Base-by-base conservation (phyloP, 2,329 filamentous ascomycete species). In the Fusarium hostae region DNA sequence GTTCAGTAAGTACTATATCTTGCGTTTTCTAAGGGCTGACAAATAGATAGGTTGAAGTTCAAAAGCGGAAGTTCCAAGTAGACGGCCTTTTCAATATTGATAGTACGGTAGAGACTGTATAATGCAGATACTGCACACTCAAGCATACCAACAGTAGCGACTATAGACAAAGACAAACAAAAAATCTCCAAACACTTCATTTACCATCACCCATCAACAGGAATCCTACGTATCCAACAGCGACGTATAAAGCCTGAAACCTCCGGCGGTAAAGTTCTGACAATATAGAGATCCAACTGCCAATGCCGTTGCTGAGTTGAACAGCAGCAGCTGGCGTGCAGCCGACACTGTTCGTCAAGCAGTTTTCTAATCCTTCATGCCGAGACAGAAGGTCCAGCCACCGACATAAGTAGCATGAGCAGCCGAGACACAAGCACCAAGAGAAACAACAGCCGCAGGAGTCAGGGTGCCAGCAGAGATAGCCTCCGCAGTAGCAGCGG, bases 401-500 rank as follows among this genome's bases (percentile, higher is more conserved):
- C 54, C 15, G 12, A 22, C 10, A 26, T 48, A 57, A 6, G 30
- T 22, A 13, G 6, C 30, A 6, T 57, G 54, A 9, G 41, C 22
- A n/a, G 8, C 40, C 15, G 40, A 16, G 5, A 57, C 54, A 18
- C 54, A 57, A 28, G 54, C 54, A 5, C 13, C 54, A 3, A 57
- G 54, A 26, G 41, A n/a, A 28, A 22, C n/a, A 13, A 57, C 20
- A 28, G 54, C 54, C 3, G 20, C 30, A 22, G 54, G 54, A 8
- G 54, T 48, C n/a, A 57, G 54, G 5, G 40, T 48, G 1, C 54
- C 54, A 16, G 30, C 30, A 16, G 30, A 48, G n/a, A 57, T 48
- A 16, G 56, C 47, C 18, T 64, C 62, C 22, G 47, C 62, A 12
- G 56, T 55, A 12, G 39, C 34, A 35, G 56, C 40, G 13, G 20